A percentile compares a stretch with the other conserved stretches of the same genome.
phyloP scores from a whole-genome alignment of 1,284 basidiomycete species.

The Fomitopsis pinicola region DNA sequence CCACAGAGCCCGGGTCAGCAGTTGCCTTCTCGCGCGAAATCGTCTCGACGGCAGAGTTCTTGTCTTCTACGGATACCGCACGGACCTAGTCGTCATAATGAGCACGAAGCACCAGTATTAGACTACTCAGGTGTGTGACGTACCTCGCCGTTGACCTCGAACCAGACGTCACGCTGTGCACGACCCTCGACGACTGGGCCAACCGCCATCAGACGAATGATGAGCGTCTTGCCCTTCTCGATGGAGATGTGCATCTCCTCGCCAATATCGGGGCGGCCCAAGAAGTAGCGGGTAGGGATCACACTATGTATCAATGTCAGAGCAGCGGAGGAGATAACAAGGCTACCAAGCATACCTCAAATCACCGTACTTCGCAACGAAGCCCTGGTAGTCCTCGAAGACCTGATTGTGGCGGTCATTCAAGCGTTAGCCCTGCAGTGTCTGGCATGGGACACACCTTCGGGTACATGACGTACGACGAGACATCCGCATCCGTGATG shows the following conservation, averaged over 20 bases:
- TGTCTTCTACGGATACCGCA: conserved; percentile 92
- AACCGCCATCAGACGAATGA: conserved; percentile 93
- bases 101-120: neutral
- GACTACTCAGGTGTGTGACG: conserved; percentile 9
- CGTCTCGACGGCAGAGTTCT: conserved; percentile 93
- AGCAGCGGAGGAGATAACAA: neutral
- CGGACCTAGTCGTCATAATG: conserved; percentile 53
- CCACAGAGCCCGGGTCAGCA: conserved; percentile 90
- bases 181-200: conserved; percentile 90
- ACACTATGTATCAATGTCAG: conserved; percentile 45
- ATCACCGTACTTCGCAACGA: conserved; percentile 95
- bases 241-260: conserved; percentile 98
- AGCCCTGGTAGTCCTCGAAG: conserved; percentile 95
- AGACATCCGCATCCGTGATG: conserved; percentile 91
- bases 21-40: conserved; percentile 93
- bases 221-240: conserved; percentile 96
- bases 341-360: conserved; percentile 55
- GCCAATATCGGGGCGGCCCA: conserved; percentile 86
- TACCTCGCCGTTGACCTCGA: conserved; percentile 96
- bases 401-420: conserved; percentile 49
- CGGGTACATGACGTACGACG: conserved; percentile 95
- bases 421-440: conserved; percentile 3
- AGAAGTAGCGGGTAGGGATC: conserved; percentile 95
- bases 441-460: conserved; percentile 48
- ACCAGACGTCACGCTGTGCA: conserved; percentile 96